Evolutionary conservation across 176 grass and related monocot species (phyloP).

Genomic region (Chloris gayana): DNA sequence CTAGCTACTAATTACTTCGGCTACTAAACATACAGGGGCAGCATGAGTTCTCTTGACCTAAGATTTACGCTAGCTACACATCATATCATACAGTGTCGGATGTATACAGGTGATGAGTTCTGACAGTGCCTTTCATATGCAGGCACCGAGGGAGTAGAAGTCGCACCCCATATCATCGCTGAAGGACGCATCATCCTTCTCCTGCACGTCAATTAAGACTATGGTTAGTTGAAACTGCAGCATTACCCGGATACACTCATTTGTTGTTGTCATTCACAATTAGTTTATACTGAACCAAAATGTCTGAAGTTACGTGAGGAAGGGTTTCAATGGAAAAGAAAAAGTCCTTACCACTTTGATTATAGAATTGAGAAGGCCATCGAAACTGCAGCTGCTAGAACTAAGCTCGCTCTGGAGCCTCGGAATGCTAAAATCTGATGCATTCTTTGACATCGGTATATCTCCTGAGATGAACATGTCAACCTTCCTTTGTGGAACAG

Average conservation of each 20-base stretch:
- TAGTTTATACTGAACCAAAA: background rate
- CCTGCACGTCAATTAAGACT: conserved; percentile 43
- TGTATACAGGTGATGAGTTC: conserved; percentile 7
- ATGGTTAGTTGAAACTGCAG: background rate
- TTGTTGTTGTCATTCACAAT: background rate
- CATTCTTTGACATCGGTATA: conserved; percentile 40
- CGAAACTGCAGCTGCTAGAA: conserved; percentile 65
- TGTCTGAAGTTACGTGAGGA: background rate
- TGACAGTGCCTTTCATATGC: conserved; percentile 54
- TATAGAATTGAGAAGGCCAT: conserved; percentile 80
- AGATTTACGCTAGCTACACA: conserved; percentile 37
- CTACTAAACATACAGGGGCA: background rate
- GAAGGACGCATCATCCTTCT: conserved; percentile 73
- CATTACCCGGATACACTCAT: background rate
- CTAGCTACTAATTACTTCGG: background rate
- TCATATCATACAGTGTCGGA: conserved; percentile 21
- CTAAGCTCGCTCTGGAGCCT: conserved; percentile 58
- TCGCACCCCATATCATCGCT: conserved; percentile 72
- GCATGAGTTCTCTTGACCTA: background rate
- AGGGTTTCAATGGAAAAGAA: background rate
- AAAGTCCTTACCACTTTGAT: conserved; percentile 71
- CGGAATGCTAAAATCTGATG: conserved; percentile 37
- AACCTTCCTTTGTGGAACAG: conserved; percentile 37
- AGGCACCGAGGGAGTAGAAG: conserved; percentile 74
- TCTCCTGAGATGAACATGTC: conserved; percentile 41